Evolutionary conservation across 2,329 filamentous ascomycete genomes (phyloP), one percentile per base, ranked within the genome.

Genomic region (Aspergillus fischeri): DNA sequence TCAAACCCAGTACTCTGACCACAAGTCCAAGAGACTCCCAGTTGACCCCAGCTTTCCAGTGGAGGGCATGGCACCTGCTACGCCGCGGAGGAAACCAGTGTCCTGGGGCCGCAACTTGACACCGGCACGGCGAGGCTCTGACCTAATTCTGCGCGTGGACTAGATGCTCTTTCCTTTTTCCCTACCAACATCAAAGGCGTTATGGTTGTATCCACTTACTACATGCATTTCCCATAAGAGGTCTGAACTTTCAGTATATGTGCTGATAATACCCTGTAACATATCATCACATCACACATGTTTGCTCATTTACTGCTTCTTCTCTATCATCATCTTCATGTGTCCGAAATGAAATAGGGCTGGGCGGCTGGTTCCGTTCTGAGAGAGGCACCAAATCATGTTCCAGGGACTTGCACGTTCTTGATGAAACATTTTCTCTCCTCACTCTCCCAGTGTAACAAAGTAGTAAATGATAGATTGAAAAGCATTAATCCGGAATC

Each of bases 61-160:
- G 9, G 53, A 54, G 25, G 54, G 53, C 10, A 51, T 51, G 28
- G 53, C 27, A 7, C 42, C 55, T 10, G 54, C 49, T n/a, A 62
- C 57, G 57, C 63, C 65, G 5, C 64, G 63, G 53, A 69, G 65
- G 32, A 62, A 60, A 45, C 60, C 59, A 32, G 63, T 60, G 7
- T 64, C 63, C 6, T 60, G 58, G 14, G 67, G 69, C 54, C 64
- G 63, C 49, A 71, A 72, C 50, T 51, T 73, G 50, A 72, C 67
- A 3, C 71, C 69, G 4, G 70, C 70, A 5, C 65, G 63, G 53
- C 54, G 64, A 45, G 70, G 71, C 9, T 61, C 61, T 11, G 70
- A 73, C 59, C 55, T 73, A 58, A 69, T 71, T 38, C 57, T 73
- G 5, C 65, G 63, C 27, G 70, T 73, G 45, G 70, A 73, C 47